phyloP scores from a whole-genome alignment of 208 protist genomes.

The Angomonas deanei region DNA sequence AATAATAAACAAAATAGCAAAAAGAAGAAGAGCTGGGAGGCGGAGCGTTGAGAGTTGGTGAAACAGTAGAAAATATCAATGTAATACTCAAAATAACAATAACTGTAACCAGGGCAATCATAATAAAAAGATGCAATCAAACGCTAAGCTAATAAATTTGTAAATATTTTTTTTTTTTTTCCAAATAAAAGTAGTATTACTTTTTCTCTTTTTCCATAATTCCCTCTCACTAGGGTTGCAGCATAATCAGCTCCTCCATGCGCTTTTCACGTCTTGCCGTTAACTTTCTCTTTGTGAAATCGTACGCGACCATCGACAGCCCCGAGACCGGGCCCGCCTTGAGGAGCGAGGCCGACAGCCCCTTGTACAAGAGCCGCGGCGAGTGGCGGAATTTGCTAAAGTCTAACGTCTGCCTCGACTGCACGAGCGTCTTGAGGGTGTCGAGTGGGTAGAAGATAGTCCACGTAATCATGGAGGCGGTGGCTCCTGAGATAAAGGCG shows the following conservation, averaged over 20 bases:
- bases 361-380: constrained; percentile 45
- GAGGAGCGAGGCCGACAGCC: constrained; percentile 60
- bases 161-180: background rate
- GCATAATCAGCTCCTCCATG: background rate
- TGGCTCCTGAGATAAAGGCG: constrained; percentile 53
- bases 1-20: too few relatives aligned
- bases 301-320: constrained; percentile 71
- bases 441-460: constrained; percentile 72
- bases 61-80: too few relatives aligned
- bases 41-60: too few relatives aligned
- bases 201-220: background rate
- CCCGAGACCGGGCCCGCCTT: constrained; percentile 76
- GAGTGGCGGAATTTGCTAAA: constrained; percentile 16
- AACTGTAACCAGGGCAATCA: background rate
- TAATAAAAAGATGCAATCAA: background rate
- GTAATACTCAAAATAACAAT: background rate
- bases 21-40: too few relatives aligned
- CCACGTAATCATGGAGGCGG: constrained; percentile 72
- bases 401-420: constrained; percentile 41
- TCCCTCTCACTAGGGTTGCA: background rate
- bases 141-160: background rate
- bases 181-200: too few relatives aligned
- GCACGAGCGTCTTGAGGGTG: constrained; percentile 82
- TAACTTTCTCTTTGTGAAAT: constrained; percentile 24
- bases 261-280: background rate